Conservation (phyloP, 2,329 filamentous ascomycete genomes). For the Aspergillus floridensis region DNA sequence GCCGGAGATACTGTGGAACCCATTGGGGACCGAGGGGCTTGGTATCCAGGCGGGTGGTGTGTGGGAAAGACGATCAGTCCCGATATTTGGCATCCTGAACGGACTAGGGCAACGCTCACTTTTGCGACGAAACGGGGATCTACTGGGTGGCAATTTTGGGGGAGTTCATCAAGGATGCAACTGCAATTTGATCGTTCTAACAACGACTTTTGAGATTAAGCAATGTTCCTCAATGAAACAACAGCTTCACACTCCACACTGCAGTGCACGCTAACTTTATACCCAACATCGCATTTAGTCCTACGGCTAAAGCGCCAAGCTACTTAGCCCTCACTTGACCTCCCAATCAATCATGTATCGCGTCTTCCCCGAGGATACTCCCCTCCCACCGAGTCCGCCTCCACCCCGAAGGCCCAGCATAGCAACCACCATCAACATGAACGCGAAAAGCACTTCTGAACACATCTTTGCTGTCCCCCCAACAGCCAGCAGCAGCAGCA, state of each 20-base stretch:
- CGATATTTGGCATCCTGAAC: not conserved
- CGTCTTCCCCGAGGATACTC: not conserved
- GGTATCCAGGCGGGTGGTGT: slow-evolving; percentile 14
- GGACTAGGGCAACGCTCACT: slow-evolving; percentile 6
- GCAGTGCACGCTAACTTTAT: not conserved
- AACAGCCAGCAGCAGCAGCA: not conserved
- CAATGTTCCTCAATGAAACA: not conserved
- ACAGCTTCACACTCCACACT: not conserved
- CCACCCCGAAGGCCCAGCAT: not conserved
- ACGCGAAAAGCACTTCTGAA: slow-evolving; percentile 13
- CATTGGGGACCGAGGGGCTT: slow-evolving; percentile 6
- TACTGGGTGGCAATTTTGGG: not conserved
- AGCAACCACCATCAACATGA: slow-evolving; percentile 3
- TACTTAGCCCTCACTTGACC: not conserved
- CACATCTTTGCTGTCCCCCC: slow-evolving; percentile 17
- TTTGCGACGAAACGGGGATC: slow-evolving; percentile 8
- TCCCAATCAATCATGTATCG: not conserved
- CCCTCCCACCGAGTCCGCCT: not conserved
- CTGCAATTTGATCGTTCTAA: not conserved
- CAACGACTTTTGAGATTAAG: not conserved
- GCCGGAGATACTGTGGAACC: not conserved
- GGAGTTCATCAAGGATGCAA: not conserved
- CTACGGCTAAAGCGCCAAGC: not conserved
- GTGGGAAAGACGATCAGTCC: slow-evolving; percentile 14
- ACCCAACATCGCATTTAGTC: not conserved